These are phyloP conservation scores for Suhomyces xylopsoci DNA, from an alignment of 805 yeast genomes.

Conservation along the genomic window DNA sequence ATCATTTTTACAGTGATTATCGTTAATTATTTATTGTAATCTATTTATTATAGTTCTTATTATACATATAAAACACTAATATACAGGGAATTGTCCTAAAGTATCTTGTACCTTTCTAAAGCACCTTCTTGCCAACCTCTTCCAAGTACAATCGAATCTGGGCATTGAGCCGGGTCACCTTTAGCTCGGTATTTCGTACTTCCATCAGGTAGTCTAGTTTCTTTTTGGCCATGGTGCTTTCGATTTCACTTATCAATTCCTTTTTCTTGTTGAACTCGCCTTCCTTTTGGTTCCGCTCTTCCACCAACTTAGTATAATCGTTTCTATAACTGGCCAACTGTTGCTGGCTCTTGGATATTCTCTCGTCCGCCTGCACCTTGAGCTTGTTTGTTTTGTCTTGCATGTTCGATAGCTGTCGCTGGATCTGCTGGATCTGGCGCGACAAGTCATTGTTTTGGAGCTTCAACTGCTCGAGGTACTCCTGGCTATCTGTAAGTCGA, in stretches of 20 bases:
- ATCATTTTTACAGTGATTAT: no score
- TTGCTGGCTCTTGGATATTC: slow-evolving; percentile 39
- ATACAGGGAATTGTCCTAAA: slow-evolving; percentile 4
- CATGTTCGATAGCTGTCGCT: slow-evolving; percentile 47
- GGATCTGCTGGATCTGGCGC: slow-evolving; percentile 45
- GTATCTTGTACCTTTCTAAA: background rate
- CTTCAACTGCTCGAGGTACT: slow-evolving; percentile 37
- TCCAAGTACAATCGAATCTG: slow-evolving; percentile 52
- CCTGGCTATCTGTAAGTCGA: slow-evolving; percentile 38
- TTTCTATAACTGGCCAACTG: slow-evolving; percentile 43
- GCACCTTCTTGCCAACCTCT: slow-evolving; percentile 45
- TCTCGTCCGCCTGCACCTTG: slow-evolving; percentile 42
- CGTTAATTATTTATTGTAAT: background rate
- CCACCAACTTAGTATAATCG: slow-evolving; percentile 47
- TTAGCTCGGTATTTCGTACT: slow-evolving; percentile 49
- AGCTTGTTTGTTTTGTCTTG: slow-evolving; percentile 48
- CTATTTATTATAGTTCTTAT: background rate
- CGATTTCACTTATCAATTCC: slow-evolving; percentile 44
- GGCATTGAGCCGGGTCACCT: slow-evolving; percentile 52
- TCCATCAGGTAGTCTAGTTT: slow-evolving; percentile 50
- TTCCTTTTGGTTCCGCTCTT: slow-evolving; percentile 47
- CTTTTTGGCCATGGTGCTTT: slow-evolving; percentile 36
- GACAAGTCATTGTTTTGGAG: slow-evolving; percentile 38
- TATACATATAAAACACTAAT: slow-evolving; percentile 11
- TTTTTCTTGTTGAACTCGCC: slow-evolving; percentile 49